Evolutionary conservation across 331 rosid species (phyloP).

Genomic region (Cucumis variabilis): DNA sequence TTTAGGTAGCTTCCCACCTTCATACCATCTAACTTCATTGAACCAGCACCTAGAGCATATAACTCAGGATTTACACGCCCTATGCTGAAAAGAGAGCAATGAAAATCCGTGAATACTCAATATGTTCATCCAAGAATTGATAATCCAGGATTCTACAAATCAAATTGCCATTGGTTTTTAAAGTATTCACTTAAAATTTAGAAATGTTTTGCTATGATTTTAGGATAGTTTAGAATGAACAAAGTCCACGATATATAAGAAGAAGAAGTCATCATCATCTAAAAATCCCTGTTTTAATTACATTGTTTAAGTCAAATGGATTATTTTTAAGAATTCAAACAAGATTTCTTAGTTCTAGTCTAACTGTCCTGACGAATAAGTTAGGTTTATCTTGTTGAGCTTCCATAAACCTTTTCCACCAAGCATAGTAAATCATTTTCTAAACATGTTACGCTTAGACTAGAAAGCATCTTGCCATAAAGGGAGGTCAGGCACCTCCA

Average conservation of each 20-base stretch:
- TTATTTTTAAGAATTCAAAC: neutral
- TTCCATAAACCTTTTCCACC: neutral
- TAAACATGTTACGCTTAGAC: neutral
- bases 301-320: neutral
- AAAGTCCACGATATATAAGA: neutral
- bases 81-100: conserved; percentile 73
- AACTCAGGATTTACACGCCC: conserved; percentile 86
- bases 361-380: neutral
- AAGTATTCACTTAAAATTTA: neutral
- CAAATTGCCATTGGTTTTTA: neutral
- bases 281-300: neutral
- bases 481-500: conserved; percentile 4
- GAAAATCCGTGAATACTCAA: conserved; percentile 20
- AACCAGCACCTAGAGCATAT: conserved; percentile 77
- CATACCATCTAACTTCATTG: conserved; percentile 54
- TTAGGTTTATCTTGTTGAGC: neutral
- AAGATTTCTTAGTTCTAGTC: neutral
- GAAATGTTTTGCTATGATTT: neutral
- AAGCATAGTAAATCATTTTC: neutral
- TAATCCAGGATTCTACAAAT: conserved; percentile 9
- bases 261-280: neutral
- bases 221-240: neutral
- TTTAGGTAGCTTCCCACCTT: conserved; percentile 40
- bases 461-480: neutral
- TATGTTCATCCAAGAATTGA: conserved; percentile 22